Evolutionary conservation across 441 rosid species (phyloP).

Genomic region (Adansonia madagascariensis): DNA sequence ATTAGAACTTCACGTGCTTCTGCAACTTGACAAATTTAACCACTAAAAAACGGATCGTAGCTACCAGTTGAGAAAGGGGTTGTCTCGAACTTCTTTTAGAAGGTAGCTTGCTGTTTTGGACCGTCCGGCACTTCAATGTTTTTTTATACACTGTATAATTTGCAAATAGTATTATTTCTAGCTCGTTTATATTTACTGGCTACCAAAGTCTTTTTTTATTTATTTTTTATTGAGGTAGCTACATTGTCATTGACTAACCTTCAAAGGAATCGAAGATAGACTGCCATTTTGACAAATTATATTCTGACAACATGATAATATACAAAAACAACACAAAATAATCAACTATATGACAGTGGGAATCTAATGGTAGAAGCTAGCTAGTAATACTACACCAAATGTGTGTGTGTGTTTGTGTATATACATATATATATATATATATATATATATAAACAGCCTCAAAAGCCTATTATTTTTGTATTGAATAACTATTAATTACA

Average conservation of each 20-base stretch:
- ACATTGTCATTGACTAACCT: not conserved
- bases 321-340: not conserved
- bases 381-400: not conserved
- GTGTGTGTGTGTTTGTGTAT: too few relatives aligned
- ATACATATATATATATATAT: too few relatives aligned
- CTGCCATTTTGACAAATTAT: not conserved
- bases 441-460: too few relatives aligned
- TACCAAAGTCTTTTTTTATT: not conserved
- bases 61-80: not conserved
- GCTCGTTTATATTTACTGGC: not conserved
- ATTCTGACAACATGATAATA: not conserved
- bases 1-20: not conserved
- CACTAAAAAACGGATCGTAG: not conserved
- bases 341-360: not conserved
- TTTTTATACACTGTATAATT: too few relatives aligned
- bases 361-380: not conserved
- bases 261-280: not conserved
- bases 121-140: not conserved
- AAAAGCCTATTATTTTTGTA: too few relatives aligned
- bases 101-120: not conserved
- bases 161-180: too few relatives aligned
- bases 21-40: not conserved
- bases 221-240: not conserved
- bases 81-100: not conserved
- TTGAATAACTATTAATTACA: too few relatives aligned